A percentile compares a stretch with the other conserved stretches of the same genome.
These are phyloP conservation scores for Ophiostoma ulmi DNA, from an alignment of 2,329 filamentous ascomycete species.

Conservation along the genomic window DNA sequence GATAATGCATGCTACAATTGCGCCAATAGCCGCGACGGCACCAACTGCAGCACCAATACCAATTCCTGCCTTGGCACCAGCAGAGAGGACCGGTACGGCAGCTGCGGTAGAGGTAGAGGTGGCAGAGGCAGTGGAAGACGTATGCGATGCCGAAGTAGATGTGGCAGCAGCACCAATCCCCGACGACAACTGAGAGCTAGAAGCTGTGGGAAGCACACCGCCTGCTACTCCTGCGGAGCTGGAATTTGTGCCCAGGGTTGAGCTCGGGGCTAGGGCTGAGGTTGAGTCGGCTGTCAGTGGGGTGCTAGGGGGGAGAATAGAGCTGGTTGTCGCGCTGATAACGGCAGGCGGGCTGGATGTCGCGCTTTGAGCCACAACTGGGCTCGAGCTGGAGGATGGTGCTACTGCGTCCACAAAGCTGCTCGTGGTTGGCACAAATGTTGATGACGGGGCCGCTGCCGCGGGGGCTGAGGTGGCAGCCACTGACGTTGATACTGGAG, in stretches of 20 bases:
- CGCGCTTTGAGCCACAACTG: background rate
- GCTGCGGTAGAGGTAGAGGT: constrained; percentile 1
- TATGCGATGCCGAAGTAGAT: background rate
- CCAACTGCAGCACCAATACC: constrained; percentile 27
- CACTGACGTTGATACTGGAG: constrained; percentile 17
- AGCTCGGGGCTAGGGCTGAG: background rate
- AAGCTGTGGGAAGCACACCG: background rate
- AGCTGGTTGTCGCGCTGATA: background rate
- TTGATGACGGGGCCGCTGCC: background rate
- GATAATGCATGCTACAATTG: constrained; percentile 19
- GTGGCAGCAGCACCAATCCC: background rate
- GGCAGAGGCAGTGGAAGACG: background rate
- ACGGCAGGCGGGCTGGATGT: background rate
- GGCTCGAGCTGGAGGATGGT: background rate
- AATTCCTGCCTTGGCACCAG: constrained; percentile 28
- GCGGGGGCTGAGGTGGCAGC: background rate
- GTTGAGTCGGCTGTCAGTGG: background rate
- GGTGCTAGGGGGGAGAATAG: background rate
- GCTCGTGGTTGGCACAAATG: background rate
- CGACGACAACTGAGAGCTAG: background rate
- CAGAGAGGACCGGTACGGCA: constrained; percentile 21
- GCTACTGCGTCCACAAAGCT: constrained; percentile 13
- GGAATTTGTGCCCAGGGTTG: background rate
- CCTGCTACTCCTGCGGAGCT: constrained; percentile 13
- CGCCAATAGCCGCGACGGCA: constrained; percentile 26